Base-by-base conservation (phyloP, 345 rosid species). In the Linum lewisii region DNA sequence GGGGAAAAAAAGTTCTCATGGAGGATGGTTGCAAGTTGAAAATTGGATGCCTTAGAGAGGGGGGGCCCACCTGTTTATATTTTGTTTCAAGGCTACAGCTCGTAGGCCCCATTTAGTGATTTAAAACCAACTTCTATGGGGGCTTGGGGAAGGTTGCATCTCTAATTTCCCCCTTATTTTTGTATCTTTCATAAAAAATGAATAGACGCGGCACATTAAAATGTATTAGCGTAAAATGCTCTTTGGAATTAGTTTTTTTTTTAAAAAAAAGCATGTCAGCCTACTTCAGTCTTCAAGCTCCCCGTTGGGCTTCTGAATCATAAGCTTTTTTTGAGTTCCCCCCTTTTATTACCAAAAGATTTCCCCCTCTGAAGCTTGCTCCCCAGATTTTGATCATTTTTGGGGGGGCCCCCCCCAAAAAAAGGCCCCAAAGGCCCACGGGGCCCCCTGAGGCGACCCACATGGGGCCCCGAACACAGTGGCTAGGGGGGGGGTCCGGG, bases 11-110 rank as follows among this genome's bases (percentile, higher is more conserved):
- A 60, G 78, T 88, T 75, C 79, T 80, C 24, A 77, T 86, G 91
- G 79, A 79, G 51, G 88, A 89, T 72, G 97, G 97, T 24, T 78
- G 26, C 62, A 75, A 68, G 90, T 93, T 62, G 97, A 89, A 73
- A 93, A 21, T 34, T 88, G 42, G 73, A 71, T 77, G 88, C 80
- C 64, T 59, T 86, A 54, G n/a, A 73, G 99, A 78, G 94, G 89
- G 59, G 74, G 84, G 24, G 97, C 84, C 69, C 91, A 81, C 67
- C 67, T 93, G 73, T 85, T 69, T 68, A 83, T 85, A 54, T 78
- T 83, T 61, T 84, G 45, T 8, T 38, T 38, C 13, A 8, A 15
- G 45, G 16, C 45, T 38, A 38, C 45, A 38, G 16, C 45, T 38
- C 2, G 45, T 38, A 15, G 45, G 45, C 45, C 45, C 9, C 45